phyloP scores from a whole-genome alignment of 129 eudicot species.

The Artemisia argyi region DNA sequence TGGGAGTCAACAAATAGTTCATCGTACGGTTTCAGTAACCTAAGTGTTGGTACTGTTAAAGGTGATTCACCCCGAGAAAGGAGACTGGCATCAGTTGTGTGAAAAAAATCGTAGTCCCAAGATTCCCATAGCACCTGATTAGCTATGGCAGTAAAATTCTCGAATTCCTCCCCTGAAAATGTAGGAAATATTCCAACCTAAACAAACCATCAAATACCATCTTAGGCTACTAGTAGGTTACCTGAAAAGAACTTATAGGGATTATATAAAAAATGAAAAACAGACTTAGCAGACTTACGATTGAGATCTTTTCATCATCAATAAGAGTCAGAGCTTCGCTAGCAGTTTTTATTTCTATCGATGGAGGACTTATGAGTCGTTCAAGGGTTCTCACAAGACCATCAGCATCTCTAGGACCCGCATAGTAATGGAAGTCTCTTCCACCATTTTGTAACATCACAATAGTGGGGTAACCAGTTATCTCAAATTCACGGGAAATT shows the following conservation, averaged over 20 bases:
- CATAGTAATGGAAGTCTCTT: constrained; percentile 40
- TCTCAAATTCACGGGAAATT: constrained; percentile 32
- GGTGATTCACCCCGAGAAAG: constrained; percentile 51
- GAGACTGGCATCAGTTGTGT: constrained; percentile 59
- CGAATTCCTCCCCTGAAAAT: constrained; percentile 61
- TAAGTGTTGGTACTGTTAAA: constrained; percentile 37
- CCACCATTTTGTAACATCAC: constrained; percentile 64
- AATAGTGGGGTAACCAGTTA: constrained; percentile 65
- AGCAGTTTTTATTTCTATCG: constrained; percentile 48
- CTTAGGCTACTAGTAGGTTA: not conserved
- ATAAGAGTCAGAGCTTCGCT: constrained; percentile 34
- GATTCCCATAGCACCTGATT: constrained; percentile 42
- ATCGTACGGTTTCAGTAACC: constrained; percentile 74
- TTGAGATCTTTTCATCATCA: constrained; percentile 39
- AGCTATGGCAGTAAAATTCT: constrained; percentile 49
- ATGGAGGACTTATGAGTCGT: constrained; percentile 56
- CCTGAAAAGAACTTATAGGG: not conserved
- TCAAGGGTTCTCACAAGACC: constrained; percentile 55
- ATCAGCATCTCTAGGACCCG: constrained; percentile 66
- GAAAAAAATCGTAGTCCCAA: constrained; percentile 53
- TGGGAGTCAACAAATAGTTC: constrained; percentile 58
- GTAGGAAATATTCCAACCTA: constrained; percentile 62
- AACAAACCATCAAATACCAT: not conserved
- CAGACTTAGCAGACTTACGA: constrained; percentile 23
- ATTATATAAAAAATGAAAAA: constrained; percentile 1